Evolutionary conservation across 768 basidiomycete species (phyloP), one percentile per base, ranked within the genome.

Genomic region (Gelatoporia subvermispora): DNA sequence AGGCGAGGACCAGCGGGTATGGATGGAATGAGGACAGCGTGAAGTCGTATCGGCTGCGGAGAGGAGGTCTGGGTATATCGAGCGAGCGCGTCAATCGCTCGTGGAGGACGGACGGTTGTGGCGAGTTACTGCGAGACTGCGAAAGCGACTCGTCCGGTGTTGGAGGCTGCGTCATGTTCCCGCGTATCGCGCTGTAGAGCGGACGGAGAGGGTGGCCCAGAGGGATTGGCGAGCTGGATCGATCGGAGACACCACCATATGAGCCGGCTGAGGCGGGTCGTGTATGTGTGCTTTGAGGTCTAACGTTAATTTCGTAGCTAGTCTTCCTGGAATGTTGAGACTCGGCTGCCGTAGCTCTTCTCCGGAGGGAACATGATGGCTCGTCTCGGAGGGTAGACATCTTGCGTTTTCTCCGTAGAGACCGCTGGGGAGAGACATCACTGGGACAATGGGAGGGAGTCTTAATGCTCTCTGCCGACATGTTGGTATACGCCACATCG

Each of bases 181-280:
- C 56, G 15, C 62, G 56, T 34, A 63, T 63, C 21, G 62, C 60
- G 25, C 54, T 60, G 51, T 63, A 63, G 2, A 63, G 53, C 11
- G 62, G 62, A 2, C 62, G 54, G n/a, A 51, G 43, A 0, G 60
- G 58, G 24, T 55, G 55, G 4, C 57, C 57, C 9, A 59, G 57
- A 15, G 56, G 58, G 11, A 58, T 43, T 3, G 8, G n/a, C 11
- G 13, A 31, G 13, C 5, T 31, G 28, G 28, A 31, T 31, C 28
- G 5, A 13, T 31, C 7, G 28, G 28, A 31, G 5, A 13, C 13
- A 5, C 7, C 7, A 13, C 28, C 5, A 31, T 5, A 31, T 5
- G 28, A 31, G 7, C 7, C 13, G 16, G 37, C 18, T 15, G 9
- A 16, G 35, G 46, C 31, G 31, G 4, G 46, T 3, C 46, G 17